These are phyloP conservation scores for Imleria badia DNA, from an alignment of 768 basidiomycete species.

Conservation along the genomic window DNA sequence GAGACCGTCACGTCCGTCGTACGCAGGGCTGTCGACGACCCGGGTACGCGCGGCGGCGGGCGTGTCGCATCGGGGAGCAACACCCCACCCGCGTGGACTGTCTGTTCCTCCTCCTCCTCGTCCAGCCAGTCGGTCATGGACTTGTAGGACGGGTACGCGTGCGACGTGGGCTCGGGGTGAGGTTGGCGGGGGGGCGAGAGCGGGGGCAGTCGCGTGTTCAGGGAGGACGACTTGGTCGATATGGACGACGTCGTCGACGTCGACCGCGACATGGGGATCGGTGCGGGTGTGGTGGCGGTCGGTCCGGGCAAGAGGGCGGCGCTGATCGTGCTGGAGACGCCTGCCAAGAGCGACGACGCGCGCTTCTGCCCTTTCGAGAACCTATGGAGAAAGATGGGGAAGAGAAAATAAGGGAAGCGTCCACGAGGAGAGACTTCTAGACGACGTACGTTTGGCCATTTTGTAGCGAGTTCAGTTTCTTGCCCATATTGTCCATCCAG, in stretches of 20 bases:
- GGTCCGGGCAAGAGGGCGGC: constrained; percentile 45
- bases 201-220: background rate
- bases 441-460: constrained; percentile 52
- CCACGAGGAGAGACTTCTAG: background rate
- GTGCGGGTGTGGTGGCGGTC: constrained; percentile 30
- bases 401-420: no score
- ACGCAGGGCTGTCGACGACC: background rate
- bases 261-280: background rate
- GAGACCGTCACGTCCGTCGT: no score
- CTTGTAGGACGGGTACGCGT: constrained; percentile 14
- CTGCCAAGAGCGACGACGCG: constrained; percentile 62
- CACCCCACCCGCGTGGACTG: constrained; percentile 14
- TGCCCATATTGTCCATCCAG: constrained; percentile 61
- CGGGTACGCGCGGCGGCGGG: background rate
- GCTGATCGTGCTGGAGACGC: constrained; percentile 58
- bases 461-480: constrained; percentile 59
- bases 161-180: background rate
- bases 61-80: constrained; percentile 33
- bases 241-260: background rate
- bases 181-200: constrained; percentile 7
- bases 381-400: constrained; percentile 32
- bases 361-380: constrained; percentile 68
- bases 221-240: background rate
- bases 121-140: constrained; percentile 29
- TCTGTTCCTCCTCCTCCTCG: constrained; percentile 40